These are phyloP conservation scores for Achlya hypogyna DNA, from an alignment of 352 stramenopile species.

Conservation along the genomic window DNA sequence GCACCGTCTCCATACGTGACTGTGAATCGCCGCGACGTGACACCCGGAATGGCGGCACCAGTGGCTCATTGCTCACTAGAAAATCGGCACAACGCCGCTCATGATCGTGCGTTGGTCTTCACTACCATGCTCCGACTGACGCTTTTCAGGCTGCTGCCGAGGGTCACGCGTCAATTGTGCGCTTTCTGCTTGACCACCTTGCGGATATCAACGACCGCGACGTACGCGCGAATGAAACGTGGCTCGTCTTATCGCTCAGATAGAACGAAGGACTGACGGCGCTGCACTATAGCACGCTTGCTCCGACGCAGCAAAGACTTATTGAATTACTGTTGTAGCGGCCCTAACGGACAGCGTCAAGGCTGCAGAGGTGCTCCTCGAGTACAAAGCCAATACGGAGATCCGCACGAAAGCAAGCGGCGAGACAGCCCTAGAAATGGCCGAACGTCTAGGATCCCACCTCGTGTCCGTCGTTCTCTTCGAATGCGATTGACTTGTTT, in stretches of 20 bases:
- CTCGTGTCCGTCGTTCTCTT: conserved; percentile 64
- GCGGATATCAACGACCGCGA: conserved; percentile 74
- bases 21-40: conserved; percentile 68
- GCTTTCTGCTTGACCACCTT: conserved; percentile 55
- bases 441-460: conserved; percentile 57
- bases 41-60: conserved; percentile 6
- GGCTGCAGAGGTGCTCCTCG: conserved; percentile 54
- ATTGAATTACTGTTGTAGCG: no score
- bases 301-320: background rate
- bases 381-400: conserved; percentile 53
- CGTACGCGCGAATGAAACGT: conserved; percentile 27
- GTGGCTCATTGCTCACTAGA: conserved; percentile 26
- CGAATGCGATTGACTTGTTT: conserved; percentile 12
- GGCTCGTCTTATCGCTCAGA: background rate
- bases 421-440: conserved; percentile 70
- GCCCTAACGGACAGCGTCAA: conserved; percentile 55
- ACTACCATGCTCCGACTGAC: background rate
- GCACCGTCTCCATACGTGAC: conserved; percentile 64
- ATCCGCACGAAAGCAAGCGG: conserved; percentile 50
- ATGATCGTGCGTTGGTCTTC: conserved; percentile 41
- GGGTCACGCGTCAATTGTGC: conserved; percentile 45
- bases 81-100: conserved; percentile 61
- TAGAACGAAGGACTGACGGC: conserved; percentile 45
- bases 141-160: conserved; percentile 49
- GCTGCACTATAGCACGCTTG: conserved; percentile 55